Conservation (phyloP, 495 filamentous ascomycete genomes). For the Melanomma pulvis-pyrius region DNA sequence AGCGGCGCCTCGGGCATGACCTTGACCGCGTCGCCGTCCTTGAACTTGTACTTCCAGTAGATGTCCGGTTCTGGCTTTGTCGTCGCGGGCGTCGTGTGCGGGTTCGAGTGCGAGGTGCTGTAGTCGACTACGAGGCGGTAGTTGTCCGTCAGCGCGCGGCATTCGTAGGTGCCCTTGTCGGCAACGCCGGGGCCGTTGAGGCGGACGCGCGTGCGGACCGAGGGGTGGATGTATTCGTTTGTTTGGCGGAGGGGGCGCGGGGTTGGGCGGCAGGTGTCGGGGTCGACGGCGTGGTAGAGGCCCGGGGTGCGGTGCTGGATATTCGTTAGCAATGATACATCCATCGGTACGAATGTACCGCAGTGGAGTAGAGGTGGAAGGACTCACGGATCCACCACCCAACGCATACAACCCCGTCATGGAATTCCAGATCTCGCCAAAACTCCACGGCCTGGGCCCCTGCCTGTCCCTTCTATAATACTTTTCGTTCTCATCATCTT, state of each 20-base stretch:
- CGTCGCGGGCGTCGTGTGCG: constrained; percentile 14
- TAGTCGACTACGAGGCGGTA: constrained; percentile 50
- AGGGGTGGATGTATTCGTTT: constrained; percentile 67
- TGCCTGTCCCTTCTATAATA: constrained; percentile 54
- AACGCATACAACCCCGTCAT: constrained; percentile 55
- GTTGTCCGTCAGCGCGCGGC: constrained; percentile 51
- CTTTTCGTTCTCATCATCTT: constrained; percentile 50
- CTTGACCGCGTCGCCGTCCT: constrained; percentile 34
- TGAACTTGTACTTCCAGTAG: constrained; percentile 41
- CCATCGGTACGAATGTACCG: not conserved
- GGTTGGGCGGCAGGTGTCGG: constrained; percentile 50
- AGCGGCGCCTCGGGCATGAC: constrained; percentile 46
- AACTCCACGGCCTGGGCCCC: constrained; percentile 60
- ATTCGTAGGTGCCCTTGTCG: constrained; percentile 58
- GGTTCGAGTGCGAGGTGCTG: not conserved
- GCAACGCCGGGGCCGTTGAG: constrained; percentile 60
- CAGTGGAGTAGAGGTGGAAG: not conserved
- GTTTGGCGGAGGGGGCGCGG: constrained; percentile 57
- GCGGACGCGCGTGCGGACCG: constrained; percentile 59
- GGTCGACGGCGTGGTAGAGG: constrained; percentile 59
- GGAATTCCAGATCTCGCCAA: constrained; percentile 58
- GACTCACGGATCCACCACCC: constrained; percentile 49
- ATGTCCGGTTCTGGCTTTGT: constrained; percentile 37
- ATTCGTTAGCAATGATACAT: not conserved
- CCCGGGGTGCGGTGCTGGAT: constrained; percentile 57